These are phyloP conservation scores for Suillus discolor DNA, from an alignment of 768 basidiomycete species.

Conservation along the genomic window DNA sequence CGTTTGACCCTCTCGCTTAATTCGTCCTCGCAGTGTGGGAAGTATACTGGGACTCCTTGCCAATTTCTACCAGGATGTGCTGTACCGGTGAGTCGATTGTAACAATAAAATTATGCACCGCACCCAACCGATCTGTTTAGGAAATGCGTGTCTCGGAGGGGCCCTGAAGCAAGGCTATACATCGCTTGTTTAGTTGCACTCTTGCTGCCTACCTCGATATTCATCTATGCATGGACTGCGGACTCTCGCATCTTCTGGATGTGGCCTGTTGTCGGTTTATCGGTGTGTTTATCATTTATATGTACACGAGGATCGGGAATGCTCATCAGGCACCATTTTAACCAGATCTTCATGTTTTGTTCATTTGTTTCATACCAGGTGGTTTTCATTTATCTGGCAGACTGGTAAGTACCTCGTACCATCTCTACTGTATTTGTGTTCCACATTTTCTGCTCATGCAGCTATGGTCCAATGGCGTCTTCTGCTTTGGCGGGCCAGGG, in stretches of 20 bases:
- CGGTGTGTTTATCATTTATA: slow-evolving; percentile 1
- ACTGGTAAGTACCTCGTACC: slow-evolving; percentile 44
- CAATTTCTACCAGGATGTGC: slow-evolving; percentile 47
- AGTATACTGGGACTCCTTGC: slow-evolving; percentile 45
- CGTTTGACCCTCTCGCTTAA: slow-evolving; percentile 5
- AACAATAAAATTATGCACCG: slow-evolving; percentile 10
- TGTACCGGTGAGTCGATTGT: slow-evolving; percentile 43
- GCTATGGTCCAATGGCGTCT: slow-evolving; percentile 62
- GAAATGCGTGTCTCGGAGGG: slow-evolving; percentile 31
- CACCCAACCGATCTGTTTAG: slow-evolving; percentile 30
- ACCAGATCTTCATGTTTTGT: slow-evolving; percentile 50
- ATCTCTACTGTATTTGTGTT: not conserved
- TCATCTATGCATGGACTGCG: slow-evolving; percentile 74
- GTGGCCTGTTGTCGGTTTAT: slow-evolving; percentile 27
- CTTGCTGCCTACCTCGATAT: slow-evolving; percentile 57
- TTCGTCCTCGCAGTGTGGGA: slow-evolving; percentile 47
- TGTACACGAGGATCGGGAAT: no score
- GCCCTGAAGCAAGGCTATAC: slow-evolving; percentile 62
- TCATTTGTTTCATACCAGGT: slow-evolving; percentile 55
- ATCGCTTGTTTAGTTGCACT: slow-evolving; percentile 54
- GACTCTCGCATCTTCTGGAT: slow-evolving; percentile 61
- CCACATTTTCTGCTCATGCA: slow-evolving; percentile 16
- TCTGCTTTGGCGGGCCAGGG: slow-evolving; percentile 69
- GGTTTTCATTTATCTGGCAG: slow-evolving; percentile 61
- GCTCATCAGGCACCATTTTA: not conserved